Evolutionary conservation across 441 rosid genomes (phyloP), one percentile per base, ranked within the genome.

Genomic region (Pelargonium australe): DNA sequence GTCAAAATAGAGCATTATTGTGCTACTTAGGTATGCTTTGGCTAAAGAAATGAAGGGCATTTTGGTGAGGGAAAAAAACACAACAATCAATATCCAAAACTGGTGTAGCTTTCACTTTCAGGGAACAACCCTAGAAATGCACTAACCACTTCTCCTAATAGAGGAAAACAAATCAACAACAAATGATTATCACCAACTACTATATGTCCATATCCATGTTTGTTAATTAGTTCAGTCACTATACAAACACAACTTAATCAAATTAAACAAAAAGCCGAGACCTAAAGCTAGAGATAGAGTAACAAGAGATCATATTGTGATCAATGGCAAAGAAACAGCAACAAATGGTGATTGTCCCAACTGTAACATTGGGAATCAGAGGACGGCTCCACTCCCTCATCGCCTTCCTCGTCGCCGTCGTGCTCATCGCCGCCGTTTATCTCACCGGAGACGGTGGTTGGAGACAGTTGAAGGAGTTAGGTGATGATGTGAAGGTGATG

Each of bases 361-460:
- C 31, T 53, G 64, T 77, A 51, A 55, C 80, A 58, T 61, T 82
- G 77, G 87, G 83, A 1, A 72, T 89, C 57, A 83, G 88, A 57
- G 75, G 80, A 73, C 81, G 83, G 74, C 86, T 92, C 74, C 87
- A 88, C 60, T 83, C 87, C 70, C 77, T 90, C 7, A 70, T 88
- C 63, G 91, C 85, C 66, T 81, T 20, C 20, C 90, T 92, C 44
- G 66, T 88, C 37, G 77, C 87, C 66, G 61, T 78, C 72, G 75
- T 86, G 0, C 69, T 90, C 72, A 31, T 88, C 11, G 76, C 81
- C 20, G 60, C 78, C 23, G 53, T 83, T 61, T 88, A 79, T 75
- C 70, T 85, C 0, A 78, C 80, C 47, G 83, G 72, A 25, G 79
- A 75, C 61, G 66, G 71, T 41, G 77, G 74, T 13, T 49, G 55